These are phyloP conservation scores for Fusarium staphyleae DNA, from an alignment of 2,329 filamentous ascomycete genomes.

Conservation along the genomic window DNA sequence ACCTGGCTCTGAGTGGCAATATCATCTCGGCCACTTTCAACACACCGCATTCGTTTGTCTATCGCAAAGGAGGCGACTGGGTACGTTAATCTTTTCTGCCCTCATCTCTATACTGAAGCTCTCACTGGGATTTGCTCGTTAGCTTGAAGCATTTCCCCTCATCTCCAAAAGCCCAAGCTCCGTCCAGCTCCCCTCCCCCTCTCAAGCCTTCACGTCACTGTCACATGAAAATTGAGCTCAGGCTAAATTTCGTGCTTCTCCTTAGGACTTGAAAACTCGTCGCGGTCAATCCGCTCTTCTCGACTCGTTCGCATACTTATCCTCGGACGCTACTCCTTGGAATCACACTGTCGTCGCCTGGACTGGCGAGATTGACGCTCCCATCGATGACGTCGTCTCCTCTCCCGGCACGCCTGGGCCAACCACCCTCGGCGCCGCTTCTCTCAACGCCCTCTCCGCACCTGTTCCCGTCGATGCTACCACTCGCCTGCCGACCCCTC, in stretches of 20 bases:
- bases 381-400: constrained; percentile 51
- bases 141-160: constrained; percentile 29
- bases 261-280: constrained; percentile 75
- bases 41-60: constrained; percentile 66
- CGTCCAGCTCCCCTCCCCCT: constrained; percentile 18
- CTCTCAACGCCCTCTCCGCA: constrained; percentile 77
- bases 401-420: constrained; percentile 55
- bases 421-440: constrained; percentile 57
- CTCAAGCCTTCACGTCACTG: constrained; percentile 14
- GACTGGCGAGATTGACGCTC: constrained; percentile 83
- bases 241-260: constrained; percentile 15
- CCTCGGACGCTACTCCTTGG: constrained; percentile 84
- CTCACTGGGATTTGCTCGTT: constrained; percentile 19
- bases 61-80: constrained; percentile 67
- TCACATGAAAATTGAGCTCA: constrained; percentile 25
- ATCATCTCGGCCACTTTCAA: constrained; percentile 72
- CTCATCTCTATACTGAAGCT: constrained; percentile 24
- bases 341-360: constrained; percentile 92
- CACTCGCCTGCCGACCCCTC: constrained; percentile 61
- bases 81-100: constrained; percentile 51
- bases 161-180: constrained; percentile 32
- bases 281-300: constrained; percentile 91
- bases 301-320: constrained; percentile 87
- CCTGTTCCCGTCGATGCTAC: constrained; percentile 76
- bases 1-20: constrained; percentile 67